Evolutionary conservation across 192 early-diverging fungal genomes (phyloP).

Genomic region (Coemansia sp.): DNA sequence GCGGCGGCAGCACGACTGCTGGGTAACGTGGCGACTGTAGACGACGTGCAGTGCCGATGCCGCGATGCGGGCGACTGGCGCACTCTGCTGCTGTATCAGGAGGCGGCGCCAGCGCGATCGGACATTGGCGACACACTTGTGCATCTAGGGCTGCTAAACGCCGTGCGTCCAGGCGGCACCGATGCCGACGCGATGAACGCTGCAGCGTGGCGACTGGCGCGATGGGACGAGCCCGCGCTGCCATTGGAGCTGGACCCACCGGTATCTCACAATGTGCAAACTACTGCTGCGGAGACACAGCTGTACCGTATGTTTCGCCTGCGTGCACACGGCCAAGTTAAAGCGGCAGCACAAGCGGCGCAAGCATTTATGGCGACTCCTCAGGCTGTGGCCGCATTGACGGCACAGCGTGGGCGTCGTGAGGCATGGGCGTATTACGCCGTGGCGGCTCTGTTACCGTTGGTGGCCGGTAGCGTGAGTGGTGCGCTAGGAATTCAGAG

Average conservation of each 20-base stretch:
- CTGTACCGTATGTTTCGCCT: conserved; percentile 41
- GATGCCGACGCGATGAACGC: conserved; percentile 27
- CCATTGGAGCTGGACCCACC: conserved; percentile 7
- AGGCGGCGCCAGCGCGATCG: conserved; percentile 16
- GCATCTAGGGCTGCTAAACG: conserved; percentile 37
- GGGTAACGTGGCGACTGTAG: conserved; percentile 18
- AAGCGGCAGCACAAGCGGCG: conserved; percentile 11
- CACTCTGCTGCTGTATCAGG: conserved; percentile 47
- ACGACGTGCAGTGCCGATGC: conserved; percentile 39
- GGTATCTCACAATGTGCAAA: not conserved
- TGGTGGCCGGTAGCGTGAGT: conserved; percentile 17
- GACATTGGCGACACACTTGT: conserved; percentile 45
- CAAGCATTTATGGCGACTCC: conserved; percentile 29
- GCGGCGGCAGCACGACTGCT: conserved; percentile 41
- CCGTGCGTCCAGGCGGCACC: conserved; percentile 17
- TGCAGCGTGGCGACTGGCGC: conserved; percentile 48
- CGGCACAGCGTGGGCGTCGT: conserved; percentile 8
- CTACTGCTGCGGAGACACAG: conserved; percentile 15
- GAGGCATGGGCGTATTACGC: conserved; percentile 38
- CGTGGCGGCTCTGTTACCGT: conserved; percentile 31
- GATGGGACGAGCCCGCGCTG: conserved; percentile 42
- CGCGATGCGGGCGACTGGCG: conserved; percentile 42
- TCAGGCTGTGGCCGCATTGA: conserved; percentile 19
- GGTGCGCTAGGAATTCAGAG: not conserved
- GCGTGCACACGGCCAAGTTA: conserved; percentile 23